Percentiles rank a stretch among this genome's conserved stretches.
Evolutionary conservation across 208 protist genomes (phyloP).

Genomic region (Trypanosoma grayi): DNA sequence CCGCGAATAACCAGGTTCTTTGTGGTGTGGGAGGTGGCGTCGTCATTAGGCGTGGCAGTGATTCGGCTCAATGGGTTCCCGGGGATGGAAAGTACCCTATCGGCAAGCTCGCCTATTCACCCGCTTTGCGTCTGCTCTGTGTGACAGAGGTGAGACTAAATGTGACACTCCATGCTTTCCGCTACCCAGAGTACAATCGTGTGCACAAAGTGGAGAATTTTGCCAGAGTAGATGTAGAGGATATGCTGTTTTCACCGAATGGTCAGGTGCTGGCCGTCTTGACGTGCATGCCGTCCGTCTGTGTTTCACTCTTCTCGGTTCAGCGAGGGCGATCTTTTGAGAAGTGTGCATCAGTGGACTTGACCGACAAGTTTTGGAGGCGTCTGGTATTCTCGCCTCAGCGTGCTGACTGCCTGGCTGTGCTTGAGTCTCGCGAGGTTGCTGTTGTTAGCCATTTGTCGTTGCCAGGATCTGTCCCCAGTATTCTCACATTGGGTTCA

Average conservation of each 20-base stretch:
- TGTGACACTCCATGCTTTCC: constrained; percentile 59
- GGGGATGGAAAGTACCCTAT: constrained; percentile 46
- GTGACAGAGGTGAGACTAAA: constrained; percentile 51
- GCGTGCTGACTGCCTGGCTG: constrained; percentile 18
- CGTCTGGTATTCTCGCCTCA: constrained; percentile 20
- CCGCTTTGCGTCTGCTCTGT: constrained; percentile 35
- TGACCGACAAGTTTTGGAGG: constrained; percentile 23
- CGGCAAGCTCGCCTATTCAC: constrained; percentile 41
- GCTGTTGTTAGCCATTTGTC: constrained; percentile 20
- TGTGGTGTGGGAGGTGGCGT: constrained; percentile 47
- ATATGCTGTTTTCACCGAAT: constrained; percentile 51
- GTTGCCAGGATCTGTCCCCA: not conserved
- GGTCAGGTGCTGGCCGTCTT: constrained; percentile 58
- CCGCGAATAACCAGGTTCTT: constrained; percentile 31
- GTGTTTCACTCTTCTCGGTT: constrained; percentile 37
- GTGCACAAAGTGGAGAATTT: constrained; percentile 46
- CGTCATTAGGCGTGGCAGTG: constrained; percentile 22
- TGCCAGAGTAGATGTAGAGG: constrained; percentile 37
- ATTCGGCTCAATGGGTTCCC: constrained; percentile 52
- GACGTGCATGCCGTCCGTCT: constrained; percentile 27
- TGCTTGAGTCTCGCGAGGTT: constrained; percentile 21
- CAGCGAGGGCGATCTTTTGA: constrained; percentile 18
- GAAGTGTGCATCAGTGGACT: constrained; percentile 7
- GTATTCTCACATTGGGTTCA: constrained; percentile 10
- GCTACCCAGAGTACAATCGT: constrained; percentile 29